Base-by-base conservation (phyloP, 768 basidiomycete genomes). In the Boletus speciosus region DNA sequence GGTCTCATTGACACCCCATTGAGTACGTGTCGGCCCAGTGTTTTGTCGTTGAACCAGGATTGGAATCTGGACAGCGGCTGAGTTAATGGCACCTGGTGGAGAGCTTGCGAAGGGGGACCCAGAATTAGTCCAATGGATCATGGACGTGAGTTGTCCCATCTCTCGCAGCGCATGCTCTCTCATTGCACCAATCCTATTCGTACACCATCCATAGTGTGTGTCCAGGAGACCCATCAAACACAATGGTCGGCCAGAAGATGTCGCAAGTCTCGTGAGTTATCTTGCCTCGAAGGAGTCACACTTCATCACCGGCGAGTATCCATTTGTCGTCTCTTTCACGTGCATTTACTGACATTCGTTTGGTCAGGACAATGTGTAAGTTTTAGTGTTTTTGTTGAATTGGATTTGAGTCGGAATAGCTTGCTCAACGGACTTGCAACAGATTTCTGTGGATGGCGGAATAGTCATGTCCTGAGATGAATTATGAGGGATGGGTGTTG, bases 241-340 rank as follows among this genome's bases (percentile, higher is more conserved):
- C 5, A 36, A 46, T 0, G 71, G 66, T 27, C 57, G 69, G 39
- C 67, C 72, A 4, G 68, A 73, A 35, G 73, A 73, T 36, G 51
- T 74, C 10, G 73, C 75, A 25, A 60, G 61, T 9, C n/a, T 70
- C 6, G 72, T 74, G 0, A 73, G 73, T 9, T 75, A 66, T 48
- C 61, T 76, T 15, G 72, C 66, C 6, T 74, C 73, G 9, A 66
- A 71, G 21, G 71, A 67, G n/a, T 65, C 73, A 6, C 63, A 68
- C 15, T 72, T 72, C 50, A 61, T 76, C 12, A 76, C 73, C 8
- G 73, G 73, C 59, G 37, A 56, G 64, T 35, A 39, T 49, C 41
- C 3, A 10, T 44, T 29, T 5, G 23, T 23, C 3, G n/a, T 3
- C 9, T n/a, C n/a, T 31, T 32, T 34, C 38, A 21, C 8, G 8